A percentile compares a stretch with the other conserved stretches of the same genome.
Evolutionary conservation across 2,329 filamentous ascomycete species (phyloP).

Genomic region (Sordariomycetes sp.): DNA sequence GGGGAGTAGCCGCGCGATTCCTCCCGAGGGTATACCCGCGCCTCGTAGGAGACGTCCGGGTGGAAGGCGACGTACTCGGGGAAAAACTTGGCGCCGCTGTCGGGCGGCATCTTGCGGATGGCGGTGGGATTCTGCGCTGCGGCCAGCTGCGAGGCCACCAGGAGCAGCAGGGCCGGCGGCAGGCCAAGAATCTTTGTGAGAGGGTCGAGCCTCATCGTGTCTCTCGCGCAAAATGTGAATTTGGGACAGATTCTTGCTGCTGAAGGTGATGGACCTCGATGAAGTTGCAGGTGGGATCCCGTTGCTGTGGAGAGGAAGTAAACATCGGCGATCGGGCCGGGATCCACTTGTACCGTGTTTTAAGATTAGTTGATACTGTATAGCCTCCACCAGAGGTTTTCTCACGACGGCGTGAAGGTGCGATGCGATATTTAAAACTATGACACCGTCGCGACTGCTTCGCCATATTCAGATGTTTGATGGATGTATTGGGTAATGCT

Average conservation of each 20-base stretch:
- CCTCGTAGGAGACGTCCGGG: constrained; percentile 7
- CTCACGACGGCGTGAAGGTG: too few species aligned
- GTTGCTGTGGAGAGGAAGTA: neutral
- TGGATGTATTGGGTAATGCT: too few species aligned
- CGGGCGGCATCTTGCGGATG: constrained; percentile 58
- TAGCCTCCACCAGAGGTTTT: too few species aligned
- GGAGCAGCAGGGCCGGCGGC: constrained; percentile 1
- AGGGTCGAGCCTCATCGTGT: neutral
- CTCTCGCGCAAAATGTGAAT: neutral
- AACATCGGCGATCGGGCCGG: neutral
- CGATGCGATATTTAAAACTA: too few species aligned
- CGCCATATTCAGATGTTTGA: too few species aligned
- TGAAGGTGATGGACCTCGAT: neutral
- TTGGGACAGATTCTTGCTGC: neutral
- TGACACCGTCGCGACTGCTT: too few species aligned
- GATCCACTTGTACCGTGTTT: neutral
- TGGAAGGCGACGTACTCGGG: constrained; percentile 48
- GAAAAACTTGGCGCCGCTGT: constrained; percentile 62
- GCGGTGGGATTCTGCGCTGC: constrained; percentile 33
- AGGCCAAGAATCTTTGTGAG: constrained; percentile 1
- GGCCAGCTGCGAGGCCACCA: constrained; percentile 1
- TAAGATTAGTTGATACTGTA: neutral
- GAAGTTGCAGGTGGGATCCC: neutral
- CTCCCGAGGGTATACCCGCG: constrained; percentile 14
- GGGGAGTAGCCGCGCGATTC: constrained; percentile 24